These are phyloP conservation scores for Pneumocystis murina DNA, from an alignment of 1,139 yeast species.

Conservation along the genomic window DNA sequence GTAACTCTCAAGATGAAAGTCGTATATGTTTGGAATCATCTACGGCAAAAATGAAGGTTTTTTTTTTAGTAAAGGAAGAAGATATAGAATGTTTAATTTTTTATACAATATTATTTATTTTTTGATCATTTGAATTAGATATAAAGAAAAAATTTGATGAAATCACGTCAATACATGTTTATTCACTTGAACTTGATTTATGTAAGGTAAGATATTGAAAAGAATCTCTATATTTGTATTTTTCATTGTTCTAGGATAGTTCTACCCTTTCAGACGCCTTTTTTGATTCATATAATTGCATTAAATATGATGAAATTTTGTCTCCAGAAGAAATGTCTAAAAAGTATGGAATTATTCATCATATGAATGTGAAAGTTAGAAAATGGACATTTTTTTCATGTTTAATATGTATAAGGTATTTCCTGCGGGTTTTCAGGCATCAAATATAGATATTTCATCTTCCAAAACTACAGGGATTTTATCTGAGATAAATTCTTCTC, in stretches of 20 bases:
- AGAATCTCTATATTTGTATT: neutral
- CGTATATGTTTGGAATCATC: neutral
- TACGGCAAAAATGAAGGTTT: neutral
- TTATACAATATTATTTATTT: neutral
- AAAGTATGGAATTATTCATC: neutral
- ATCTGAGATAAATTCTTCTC: neutral
- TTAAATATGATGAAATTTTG: neutral
- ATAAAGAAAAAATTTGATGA: constrained; percentile 7
- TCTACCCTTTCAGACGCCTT: neutral
- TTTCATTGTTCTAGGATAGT: neutral
- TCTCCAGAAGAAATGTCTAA: neutral
- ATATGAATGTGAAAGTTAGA: neutral
- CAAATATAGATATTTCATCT: neutral
- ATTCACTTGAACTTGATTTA: constrained; percentile 14
- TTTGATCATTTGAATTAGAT: neutral
- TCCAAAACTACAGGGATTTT: neutral
- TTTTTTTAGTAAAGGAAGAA: constrained; percentile 14
- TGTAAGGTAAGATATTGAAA: constrained; percentile 1
- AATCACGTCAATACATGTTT: constrained; percentile 12
- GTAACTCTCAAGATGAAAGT: neutral
- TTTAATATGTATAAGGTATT: neutral
- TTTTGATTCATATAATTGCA: neutral
- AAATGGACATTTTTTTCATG: neutral
- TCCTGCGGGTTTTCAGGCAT: neutral
- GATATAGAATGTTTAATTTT: constrained; percentile 8